These are phyloP conservation scores for Acanthamoeba divionensis DNA, from an alignment of 208 protist species.

Conservation along the genomic window DNA sequence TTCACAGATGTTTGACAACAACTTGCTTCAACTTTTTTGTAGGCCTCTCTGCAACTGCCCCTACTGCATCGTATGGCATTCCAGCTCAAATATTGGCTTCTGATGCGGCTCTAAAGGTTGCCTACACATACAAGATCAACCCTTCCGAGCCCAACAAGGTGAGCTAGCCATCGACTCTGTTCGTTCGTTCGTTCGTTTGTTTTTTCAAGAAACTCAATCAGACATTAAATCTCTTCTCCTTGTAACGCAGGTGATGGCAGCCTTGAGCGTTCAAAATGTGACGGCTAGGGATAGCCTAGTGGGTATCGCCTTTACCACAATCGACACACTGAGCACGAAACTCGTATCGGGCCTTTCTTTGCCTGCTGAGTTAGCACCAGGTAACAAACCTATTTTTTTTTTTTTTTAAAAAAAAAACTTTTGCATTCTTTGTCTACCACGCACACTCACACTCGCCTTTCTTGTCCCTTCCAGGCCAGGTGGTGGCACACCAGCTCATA, in stretches of 20 bases:
- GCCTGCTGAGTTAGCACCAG: neutral
- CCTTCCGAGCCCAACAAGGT: slow-evolving; percentile 7
- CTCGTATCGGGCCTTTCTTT: neutral
- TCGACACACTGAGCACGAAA: neutral
- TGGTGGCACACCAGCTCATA: neutral
- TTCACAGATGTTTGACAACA: too few relatives aligned
- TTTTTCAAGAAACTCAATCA: neutral
- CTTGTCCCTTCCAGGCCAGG: neutral
- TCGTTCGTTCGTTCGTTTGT: neutral
- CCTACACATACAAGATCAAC: neutral
- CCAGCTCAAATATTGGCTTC: neutral
- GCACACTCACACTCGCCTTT: neutral
- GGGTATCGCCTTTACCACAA: neutral
- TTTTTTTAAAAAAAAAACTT: neutral
- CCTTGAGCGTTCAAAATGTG: neutral
- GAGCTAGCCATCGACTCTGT: neutral
- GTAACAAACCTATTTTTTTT: too few relatives aligned
- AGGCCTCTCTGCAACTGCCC: too few relatives aligned
- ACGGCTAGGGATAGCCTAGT: neutral
- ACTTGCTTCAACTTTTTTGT: too few relatives aligned
- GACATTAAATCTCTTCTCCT: too few relatives aligned
- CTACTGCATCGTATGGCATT: too few relatives aligned
- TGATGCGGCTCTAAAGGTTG: neutral
- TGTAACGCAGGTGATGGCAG: neutral
- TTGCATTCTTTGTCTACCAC: neutral